Evolutionary conservation across 179 eudicot species (phyloP).

Genomic region (Vitellaria paradoxa): DNA sequence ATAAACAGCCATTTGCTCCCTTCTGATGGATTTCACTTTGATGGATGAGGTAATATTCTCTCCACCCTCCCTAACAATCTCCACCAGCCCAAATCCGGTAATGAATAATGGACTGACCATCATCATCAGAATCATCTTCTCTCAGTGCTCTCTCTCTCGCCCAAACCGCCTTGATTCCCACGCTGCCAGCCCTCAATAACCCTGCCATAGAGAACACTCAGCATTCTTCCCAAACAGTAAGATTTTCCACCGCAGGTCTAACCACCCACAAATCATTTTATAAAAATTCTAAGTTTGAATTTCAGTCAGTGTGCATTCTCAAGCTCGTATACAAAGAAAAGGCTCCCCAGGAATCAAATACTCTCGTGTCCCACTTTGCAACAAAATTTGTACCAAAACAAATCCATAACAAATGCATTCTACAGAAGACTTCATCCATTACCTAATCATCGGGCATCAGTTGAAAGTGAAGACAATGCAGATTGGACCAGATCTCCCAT

Average conservation of each 20-base stretch:
- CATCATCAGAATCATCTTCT: too few species aligned
- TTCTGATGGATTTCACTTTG: slow-evolving; percentile 53
- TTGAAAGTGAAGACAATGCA: slow-evolving; percentile 52
- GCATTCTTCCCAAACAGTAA: too few species aligned
- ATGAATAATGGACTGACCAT: too few species aligned
- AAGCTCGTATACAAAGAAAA: neutral
- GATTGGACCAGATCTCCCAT: slow-evolving; percentile 44
- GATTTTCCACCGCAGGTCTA: too few species aligned
- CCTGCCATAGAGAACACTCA: too few species aligned
- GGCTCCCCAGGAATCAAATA: neutral
- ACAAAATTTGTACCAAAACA: neutral
- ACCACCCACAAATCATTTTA: too few species aligned
- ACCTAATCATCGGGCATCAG: slow-evolving; percentile 23
- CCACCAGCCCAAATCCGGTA: slow-evolving; percentile 17
- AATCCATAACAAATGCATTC: neutral
- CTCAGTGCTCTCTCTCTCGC: too few species aligned
- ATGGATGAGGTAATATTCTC: slow-evolving; percentile 57
- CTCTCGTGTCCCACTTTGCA: neutral
- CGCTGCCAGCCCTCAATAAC: too few species aligned
- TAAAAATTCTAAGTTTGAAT: too few species aligned
- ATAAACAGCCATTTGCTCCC: slow-evolving; percentile 10
- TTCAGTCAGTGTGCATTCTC: too few species aligned
- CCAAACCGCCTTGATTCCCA: too few species aligned
- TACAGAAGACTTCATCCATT: slow-evolving; percentile 6
- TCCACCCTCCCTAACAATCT: slow-evolving; percentile 75